Evolutionary conservation across 2,329 filamentous ascomycete species (phyloP).

Genomic region (Cyanodermella asteris): DNA sequence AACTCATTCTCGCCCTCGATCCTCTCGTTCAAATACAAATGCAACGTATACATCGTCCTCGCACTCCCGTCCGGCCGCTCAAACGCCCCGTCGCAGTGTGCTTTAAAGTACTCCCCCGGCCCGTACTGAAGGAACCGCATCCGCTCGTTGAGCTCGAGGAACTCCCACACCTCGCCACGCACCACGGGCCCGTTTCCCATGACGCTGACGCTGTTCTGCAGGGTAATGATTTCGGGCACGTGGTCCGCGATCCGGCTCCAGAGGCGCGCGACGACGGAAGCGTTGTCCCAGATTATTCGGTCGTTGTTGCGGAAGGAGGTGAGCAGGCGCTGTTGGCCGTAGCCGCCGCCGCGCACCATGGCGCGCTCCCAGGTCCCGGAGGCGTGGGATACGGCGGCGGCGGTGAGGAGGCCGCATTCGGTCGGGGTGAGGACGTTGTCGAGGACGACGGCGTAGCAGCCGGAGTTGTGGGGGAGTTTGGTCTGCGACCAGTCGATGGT

Average conservation of each 20-base stretch:
- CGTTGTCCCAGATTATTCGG: constrained; percentile 54
- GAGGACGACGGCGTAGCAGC: constrained; percentile 36
- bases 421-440: constrained; percentile 38
- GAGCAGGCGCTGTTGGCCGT: constrained; percentile 34
- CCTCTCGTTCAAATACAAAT: constrained; percentile 31
- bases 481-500: constrained; percentile 33
- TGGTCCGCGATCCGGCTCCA: constrained; percentile 33
- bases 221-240: constrained; percentile 21
- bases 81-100: constrained; percentile 48
- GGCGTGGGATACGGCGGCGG: constrained; percentile 26
- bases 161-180: constrained; percentile 16
- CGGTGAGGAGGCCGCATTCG: constrained; percentile 39
- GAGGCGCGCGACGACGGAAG: constrained; percentile 37
- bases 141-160: constrained; percentile 41
- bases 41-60: constrained; percentile 30
- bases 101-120: constrained; percentile 50
- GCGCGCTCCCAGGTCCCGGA: constrained; percentile 40
- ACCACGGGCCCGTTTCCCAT: constrained; percentile 23
- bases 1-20: constrained; percentile 18
- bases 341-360: constrained; percentile 43
- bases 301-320: constrained; percentile 44
- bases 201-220: constrained; percentile 17
- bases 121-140: constrained; percentile 57
- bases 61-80: constrained; percentile 30
- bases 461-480: constrained; percentile 29